phyloP scores from a whole-genome alignment of 208 protist genomes.

The Trypanosoma rangeli region DNA sequence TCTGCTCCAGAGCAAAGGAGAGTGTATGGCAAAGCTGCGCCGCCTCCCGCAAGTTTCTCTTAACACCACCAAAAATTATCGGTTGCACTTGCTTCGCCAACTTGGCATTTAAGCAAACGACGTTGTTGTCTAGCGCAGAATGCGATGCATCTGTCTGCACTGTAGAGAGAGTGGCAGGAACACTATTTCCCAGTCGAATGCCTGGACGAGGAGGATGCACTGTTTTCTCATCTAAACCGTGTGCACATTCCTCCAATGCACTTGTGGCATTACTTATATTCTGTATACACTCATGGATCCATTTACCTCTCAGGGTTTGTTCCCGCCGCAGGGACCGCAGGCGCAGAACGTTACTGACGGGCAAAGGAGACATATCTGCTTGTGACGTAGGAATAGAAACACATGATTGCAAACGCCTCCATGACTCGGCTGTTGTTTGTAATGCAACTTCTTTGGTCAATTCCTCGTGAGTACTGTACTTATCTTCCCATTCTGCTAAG shows the following conservation, averaged over 20 bases:
- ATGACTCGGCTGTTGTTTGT: background rate
- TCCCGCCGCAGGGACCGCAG: constrained; percentile 1
- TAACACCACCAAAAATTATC: constrained; percentile 34
- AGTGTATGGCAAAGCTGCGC: constrained; percentile 46
- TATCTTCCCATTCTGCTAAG: background rate
- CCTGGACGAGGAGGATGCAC: background rate
- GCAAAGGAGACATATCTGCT: background rate
- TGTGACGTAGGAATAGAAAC: background rate
- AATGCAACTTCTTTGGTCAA: background rate
- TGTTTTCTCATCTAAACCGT: constrained; percentile 1
- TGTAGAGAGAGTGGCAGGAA: background rate
- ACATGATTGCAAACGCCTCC: background rate
- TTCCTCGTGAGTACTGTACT: background rate
- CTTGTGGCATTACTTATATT: background rate
- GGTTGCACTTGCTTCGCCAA: constrained; percentile 39
- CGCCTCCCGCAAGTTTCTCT: constrained; percentile 31
- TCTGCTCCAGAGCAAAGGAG: constrained; percentile 61
- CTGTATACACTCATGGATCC: constrained; percentile 2
- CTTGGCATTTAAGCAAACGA: constrained; percentile 29
- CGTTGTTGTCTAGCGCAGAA: background rate
- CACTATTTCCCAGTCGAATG: background rate
- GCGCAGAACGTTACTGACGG: background rate
- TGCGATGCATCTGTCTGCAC: background rate
- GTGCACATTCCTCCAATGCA: background rate
- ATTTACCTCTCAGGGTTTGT: background rate